Conservation (phyloP, 805 yeast species). For the Sugiyamaella boreocaroliniensis region DNA sequence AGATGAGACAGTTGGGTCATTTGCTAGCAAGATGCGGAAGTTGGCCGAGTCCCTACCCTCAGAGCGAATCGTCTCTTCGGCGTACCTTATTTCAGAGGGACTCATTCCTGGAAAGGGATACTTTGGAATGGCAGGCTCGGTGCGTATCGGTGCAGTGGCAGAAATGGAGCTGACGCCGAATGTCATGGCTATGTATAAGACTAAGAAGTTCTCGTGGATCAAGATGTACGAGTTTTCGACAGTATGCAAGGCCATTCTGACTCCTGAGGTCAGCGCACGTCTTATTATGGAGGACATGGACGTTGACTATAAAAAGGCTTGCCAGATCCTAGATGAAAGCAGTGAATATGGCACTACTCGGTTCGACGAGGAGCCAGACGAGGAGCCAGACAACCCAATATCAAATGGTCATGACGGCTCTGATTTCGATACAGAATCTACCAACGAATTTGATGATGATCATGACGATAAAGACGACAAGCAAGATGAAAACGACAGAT, state of each 20-base stretch:
- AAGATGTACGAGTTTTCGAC: background rate
- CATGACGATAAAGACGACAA: no score
- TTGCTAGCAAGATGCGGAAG: background rate
- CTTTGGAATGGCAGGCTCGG: background rate
- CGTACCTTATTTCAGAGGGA: background rate
- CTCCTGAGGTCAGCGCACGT: background rate
- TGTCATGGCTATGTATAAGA: background rate
- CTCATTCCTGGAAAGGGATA: constrained; percentile 1
- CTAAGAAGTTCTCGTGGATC: background rate
- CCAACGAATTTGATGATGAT: no score
- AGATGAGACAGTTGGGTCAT: background rate
- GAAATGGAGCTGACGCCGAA: background rate
- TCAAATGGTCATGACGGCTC: no score
- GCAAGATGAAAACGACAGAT: no score
- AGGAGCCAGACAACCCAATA: no score
- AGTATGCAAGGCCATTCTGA: background rate
- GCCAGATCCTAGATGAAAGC: constrained; percentile 1
- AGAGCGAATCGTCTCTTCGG: background rate
- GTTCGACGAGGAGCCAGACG: background rate
- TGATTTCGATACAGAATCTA: no score
- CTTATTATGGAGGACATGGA: constrained; percentile 2
- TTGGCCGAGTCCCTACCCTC: background rate
- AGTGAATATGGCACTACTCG: constrained; percentile 24
- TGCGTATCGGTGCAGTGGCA: constrained; percentile 1
- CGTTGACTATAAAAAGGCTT: background rate